These are phyloP conservation scores for Hypoxylon sp. DNA, from an alignment of 2,329 filamentous ascomycete genomes.

Conservation along the genomic window DNA sequence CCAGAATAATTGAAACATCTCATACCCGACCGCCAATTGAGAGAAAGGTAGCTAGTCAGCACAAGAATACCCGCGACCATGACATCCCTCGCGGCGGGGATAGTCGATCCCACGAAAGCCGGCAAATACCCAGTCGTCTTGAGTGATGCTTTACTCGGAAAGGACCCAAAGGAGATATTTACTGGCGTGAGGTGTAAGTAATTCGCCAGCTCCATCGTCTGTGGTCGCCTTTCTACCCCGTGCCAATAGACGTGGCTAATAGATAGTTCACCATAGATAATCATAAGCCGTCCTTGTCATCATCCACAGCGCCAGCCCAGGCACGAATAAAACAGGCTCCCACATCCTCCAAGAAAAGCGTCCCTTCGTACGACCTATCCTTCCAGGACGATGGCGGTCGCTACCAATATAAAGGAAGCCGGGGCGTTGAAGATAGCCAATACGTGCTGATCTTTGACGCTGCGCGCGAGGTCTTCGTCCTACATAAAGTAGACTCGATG, in stretches of 20 bases:
- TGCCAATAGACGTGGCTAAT: conserved; percentile 12
- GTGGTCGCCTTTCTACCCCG: background rate
- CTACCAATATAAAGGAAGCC: conserved; percentile 72
- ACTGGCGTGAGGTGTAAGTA: conserved; percentile 71
- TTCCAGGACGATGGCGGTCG: conserved; percentile 68
- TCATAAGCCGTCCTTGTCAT: conserved; percentile 68
- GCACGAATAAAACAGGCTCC: conserved; percentile 66
- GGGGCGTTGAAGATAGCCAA: conserved; percentile 68
- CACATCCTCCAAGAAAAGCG: conserved; percentile 55
- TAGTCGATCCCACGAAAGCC: conserved; percentile 70
- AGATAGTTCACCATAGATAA: conserved; percentile 63
- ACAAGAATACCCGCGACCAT: conserved; percentile 36
- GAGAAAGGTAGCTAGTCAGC: background rate
- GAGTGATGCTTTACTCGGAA: conserved; percentile 71
- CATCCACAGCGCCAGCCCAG: conserved; percentile 61
- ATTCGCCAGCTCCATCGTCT: conserved; percentile 7
- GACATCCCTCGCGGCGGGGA: conserved; percentile 51
- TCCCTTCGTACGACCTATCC: conserved; percentile 64
- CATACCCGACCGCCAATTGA: conserved; percentile 12
- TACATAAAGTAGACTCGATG: conserved; percentile 84
- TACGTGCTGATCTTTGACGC: conserved; percentile 83
- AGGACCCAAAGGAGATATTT: conserved; percentile 68
- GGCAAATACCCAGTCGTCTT: conserved; percentile 74
- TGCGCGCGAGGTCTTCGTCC: conserved; percentile 78
- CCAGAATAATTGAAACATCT: background rate